A percentile compares a stretch with the other conserved stretches of the same genome.
Conservation (phyloP, 345 rosid genomes). For the Populus ilicifolia region DNA sequence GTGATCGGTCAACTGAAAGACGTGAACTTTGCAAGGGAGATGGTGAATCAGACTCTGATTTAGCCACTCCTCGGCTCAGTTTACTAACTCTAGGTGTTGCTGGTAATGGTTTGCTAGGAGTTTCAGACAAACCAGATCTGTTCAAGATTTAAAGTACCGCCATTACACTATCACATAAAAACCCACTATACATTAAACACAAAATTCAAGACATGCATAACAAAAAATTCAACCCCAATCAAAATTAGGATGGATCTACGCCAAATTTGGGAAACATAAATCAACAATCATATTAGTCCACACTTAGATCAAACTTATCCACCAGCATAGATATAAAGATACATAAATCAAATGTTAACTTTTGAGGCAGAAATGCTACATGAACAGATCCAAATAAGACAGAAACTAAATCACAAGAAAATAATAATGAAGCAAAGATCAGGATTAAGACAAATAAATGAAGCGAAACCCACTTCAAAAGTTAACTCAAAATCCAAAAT, state of each 20-base stretch:
- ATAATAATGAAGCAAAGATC: not conserved
- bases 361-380: not conserved
- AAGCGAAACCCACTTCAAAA: constrained; percentile 13
- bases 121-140: constrained; percentile 74
- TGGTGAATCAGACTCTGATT: constrained; percentile 58
- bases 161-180: constrained; percentile 11
- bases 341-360: not conserved
- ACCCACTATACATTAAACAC: constrained; percentile 3
- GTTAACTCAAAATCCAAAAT: constrained; percentile 7
- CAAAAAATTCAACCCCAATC: not conserved
- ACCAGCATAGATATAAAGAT: not conserved
- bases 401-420: not conserved
- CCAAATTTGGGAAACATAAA: constrained; percentile 4
- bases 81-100: constrained; percentile 68
- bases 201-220: constrained; percentile 6
- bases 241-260: constrained; percentile 22
- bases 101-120: constrained; percentile 62
- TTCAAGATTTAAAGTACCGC: constrained; percentile 17
- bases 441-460: constrained; percentile 8
- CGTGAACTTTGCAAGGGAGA: constrained; percentile 60
- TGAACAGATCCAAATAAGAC: constrained; percentile 13
- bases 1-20: constrained; percentile 65
- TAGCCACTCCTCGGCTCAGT: constrained; percentile 45
- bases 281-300: too few relatives aligned
- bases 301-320: constrained; percentile 9